Conservation (phyloP, 331 rosid genomes). For the Acacia pycnantha region DNA sequence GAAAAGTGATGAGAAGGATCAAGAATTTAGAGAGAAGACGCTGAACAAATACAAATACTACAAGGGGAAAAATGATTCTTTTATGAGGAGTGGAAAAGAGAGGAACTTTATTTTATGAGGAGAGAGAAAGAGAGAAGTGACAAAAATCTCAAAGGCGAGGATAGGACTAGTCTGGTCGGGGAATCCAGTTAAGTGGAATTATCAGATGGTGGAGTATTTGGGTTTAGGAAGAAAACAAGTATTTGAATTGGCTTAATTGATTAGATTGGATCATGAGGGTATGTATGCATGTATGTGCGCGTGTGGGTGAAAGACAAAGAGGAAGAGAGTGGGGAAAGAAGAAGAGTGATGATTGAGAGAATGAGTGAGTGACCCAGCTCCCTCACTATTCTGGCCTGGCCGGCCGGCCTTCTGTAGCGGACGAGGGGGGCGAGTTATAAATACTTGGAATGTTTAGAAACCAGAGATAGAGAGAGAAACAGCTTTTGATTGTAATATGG, state of each 20-base stretch:
- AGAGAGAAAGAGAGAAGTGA: constrained; percentile 31
- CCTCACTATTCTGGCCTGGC: constrained; percentile 31
- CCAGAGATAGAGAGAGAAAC: not conserved
- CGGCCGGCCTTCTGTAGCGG: constrained; percentile 67
- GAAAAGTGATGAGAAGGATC: constrained; percentile 36
- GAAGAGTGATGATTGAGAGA: constrained; percentile 76
- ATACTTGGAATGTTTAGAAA: constrained; percentile 37
- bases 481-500: not conserved
- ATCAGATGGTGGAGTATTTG: constrained; percentile 34
- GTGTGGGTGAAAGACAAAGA: constrained; percentile 11
- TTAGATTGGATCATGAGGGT: too few species aligned
- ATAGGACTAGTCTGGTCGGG: constrained; percentile 95
- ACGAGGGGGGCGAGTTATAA: constrained; percentile 76
- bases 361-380: constrained; percentile 83
- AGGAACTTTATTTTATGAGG: constrained; percentile 26
- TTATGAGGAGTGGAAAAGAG: constrained; percentile 14
- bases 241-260: not conserved
- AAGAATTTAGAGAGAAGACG: constrained; percentile 34
- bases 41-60: constrained; percentile 12
- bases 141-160: constrained; percentile 65
- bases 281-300: constrained; percentile 11
- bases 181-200: constrained; percentile 17
- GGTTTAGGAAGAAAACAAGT: not conserved
- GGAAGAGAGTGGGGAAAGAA: constrained; percentile 36
- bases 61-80: constrained; percentile 5